A percentile compares a stretch with the other conserved stretches of the same genome.
Evolutionary conservation across 164 flowering plant species (phyloP).

Genomic region (Kalanchoe fedtschenkoi): DNA sequence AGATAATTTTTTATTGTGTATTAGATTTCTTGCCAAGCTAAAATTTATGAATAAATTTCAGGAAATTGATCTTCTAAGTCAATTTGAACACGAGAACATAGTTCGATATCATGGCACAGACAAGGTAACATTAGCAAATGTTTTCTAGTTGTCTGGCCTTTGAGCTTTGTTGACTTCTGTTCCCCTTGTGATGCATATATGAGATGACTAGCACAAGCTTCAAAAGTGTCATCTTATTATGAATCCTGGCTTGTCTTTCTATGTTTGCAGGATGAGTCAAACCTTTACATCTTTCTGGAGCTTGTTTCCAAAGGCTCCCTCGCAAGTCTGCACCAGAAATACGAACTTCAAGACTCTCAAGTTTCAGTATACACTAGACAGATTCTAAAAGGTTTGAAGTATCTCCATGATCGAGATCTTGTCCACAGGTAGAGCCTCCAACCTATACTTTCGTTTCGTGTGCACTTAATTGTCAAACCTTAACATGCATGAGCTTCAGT

Average conservation of each 20-base stretch:
- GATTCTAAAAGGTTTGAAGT: conserved; percentile 79
- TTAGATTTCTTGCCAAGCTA: not conserved
- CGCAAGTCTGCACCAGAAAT: conserved; percentile 49
- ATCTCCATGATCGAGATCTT: conserved; percentile 78
- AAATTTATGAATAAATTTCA: too few relatives aligned
- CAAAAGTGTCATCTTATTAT: not conserved
- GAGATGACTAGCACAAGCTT: not conserved
- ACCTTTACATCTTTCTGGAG: conserved; percentile 87
- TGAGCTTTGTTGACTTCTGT: not conserved
- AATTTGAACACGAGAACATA: conserved; percentile 86
- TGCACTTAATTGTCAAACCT: too few relatives aligned
- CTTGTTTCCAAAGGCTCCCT: conserved; percentile 81
- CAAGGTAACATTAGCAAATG: conserved; percentile 40
- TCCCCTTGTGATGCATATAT: not conserved
- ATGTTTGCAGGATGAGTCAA: conserved; percentile 58
- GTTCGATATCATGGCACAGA: conserved; percentile 84
- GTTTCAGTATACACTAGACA: conserved; percentile 87
- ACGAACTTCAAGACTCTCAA: conserved; percentile 57
- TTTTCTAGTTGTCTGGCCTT: not conserved
- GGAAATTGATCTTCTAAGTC: conserved; percentile 86
- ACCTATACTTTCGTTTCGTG: not conserved
- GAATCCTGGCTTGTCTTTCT: not conserved
- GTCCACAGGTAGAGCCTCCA: conserved; percentile 63
- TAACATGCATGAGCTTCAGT: too few relatives aligned
- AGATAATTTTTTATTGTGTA: not conserved